Conservation (phyloP, 73 alveolate genomes). For the Blepharisma japonicum region DNA sequence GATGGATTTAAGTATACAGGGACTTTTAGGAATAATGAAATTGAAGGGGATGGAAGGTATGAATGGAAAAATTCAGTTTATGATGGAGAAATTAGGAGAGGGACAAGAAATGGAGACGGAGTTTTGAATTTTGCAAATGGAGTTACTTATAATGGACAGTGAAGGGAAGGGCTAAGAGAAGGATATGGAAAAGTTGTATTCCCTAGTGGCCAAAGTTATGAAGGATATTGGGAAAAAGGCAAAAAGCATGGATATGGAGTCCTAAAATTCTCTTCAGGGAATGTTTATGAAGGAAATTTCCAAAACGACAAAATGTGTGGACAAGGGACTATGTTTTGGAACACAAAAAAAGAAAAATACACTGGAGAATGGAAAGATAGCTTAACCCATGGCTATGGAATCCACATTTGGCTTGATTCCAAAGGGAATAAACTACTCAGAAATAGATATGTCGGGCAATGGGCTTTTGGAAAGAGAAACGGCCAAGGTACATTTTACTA, state of each 20-base stretch:
- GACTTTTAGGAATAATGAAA: conserved; percentile 73
- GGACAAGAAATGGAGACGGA: conserved; percentile 91
- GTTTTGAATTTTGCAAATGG: conserved; percentile 46
- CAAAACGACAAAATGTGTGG: conserved; percentile 87
- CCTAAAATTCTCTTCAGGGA: conserved; percentile 80
- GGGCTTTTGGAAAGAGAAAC: conserved; percentile 95
- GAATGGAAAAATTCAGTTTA: conserved; percentile 72
- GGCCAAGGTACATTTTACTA: conserved; percentile 98
- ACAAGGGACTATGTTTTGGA: conserved; percentile 94
- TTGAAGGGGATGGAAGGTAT: conserved; percentile 83
- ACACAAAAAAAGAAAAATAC: conserved; percentile 88
- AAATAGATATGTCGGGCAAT: conserved; percentile 97
- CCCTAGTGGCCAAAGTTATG: conserved; percentile 70
- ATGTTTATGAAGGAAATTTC: conserved; percentile 95
- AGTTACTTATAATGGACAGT: conserved; percentile 56
- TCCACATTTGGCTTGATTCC: conserved; percentile 95
- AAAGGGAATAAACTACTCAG: conserved; percentile 88
- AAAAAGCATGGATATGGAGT: conserved; percentile 89
- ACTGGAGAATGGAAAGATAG: conserved; percentile 97
- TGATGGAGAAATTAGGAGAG: conserved; percentile 81
- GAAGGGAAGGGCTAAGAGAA: conserved; percentile 77
- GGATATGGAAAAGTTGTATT: conserved; percentile 72
- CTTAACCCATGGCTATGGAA: conserved; percentile 93
- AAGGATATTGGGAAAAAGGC: conserved; percentile 88
- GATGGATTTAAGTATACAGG: conserved; percentile 82